Base-by-base conservation (phyloP, 2,329 filamentous ascomycete genomes). In the Hirsutella minnesotensis region DNA sequence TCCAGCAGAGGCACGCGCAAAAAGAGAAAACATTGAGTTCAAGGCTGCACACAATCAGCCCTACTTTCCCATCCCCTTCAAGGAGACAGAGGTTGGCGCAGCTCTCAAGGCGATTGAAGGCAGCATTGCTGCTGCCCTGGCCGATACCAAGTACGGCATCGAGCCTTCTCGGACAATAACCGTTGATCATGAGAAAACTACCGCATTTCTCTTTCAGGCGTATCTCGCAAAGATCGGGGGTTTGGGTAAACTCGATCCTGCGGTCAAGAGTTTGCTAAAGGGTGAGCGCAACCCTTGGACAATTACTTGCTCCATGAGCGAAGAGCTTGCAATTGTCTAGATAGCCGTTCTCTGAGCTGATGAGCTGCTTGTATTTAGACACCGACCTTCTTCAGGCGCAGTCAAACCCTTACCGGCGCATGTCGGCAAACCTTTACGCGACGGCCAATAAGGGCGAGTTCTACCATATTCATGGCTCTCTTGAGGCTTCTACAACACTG, bases 391-490 rank as follows among this genome's bases (percentile, higher is more conserved):
- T 84, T 5, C 65, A 73, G 47, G 83, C 83, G 1, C 83, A 87
- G 56, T 84, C 82, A 2, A 76, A 79, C 47, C 65, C 76, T 7
- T 87, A 87, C 55, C 75, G 83, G 9, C 77, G 83, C 47, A 69
- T 86, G 59, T 83, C 82, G 10, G 82, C 82, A 13, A 85, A 85
- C 47, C 62, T 86, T 1, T 86, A 86, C 60, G 69, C 73, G 52
- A 85, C 82, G 9, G 79, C 76, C 55, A 70, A 68, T n/a, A 62
- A 68, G 1, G 75, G 73, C n/a, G 70, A 81, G 54, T 86, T 77
- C 53, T 87, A 83, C 54, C 83, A 87, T 53, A 81, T 86, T 21
- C 83, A 86, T 55, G 82, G 83, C 37, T 86, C 82, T 0, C 62
- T 87, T 1, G 81, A 86, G 50, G 82, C 83, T 3, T 79, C 75